These are phyloP conservation scores for Crucihimalaya himalaica DNA, from an alignment of 345 rosid species.

Conservation along the genomic window DNA sequence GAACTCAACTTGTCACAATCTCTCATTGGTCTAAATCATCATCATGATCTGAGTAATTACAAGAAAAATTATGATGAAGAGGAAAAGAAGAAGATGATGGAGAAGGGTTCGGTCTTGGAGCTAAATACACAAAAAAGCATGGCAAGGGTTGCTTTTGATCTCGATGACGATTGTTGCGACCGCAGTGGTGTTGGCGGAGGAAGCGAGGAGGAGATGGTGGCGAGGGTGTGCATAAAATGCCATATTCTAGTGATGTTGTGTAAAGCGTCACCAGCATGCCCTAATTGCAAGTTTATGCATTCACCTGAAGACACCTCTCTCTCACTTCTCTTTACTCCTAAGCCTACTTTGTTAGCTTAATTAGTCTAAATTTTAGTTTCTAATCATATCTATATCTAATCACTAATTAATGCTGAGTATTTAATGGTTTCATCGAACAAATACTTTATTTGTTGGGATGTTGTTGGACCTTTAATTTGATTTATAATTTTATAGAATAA, in stretches of 20 bases:
- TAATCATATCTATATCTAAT: neutral
- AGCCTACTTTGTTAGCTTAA: slow-evolving; percentile 27
- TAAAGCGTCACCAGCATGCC: slow-evolving; percentile 68
- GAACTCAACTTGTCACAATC: slow-evolving; percentile 69
- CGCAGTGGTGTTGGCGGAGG: neutral
- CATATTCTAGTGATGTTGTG: slow-evolving; percentile 82
- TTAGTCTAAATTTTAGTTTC: neutral
- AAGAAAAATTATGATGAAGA: slow-evolving; percentile 21
- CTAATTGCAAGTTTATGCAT: slow-evolving; percentile 89
- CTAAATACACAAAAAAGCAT: slow-evolving; percentile 28
- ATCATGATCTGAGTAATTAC: slow-evolving; percentile 25
- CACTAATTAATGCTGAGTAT: slow-evolving; percentile 1
- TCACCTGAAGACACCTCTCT: slow-evolving; percentile 25
- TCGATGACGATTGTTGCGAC: slow-evolving; percentile 19
- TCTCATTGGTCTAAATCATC: slow-evolving; percentile 23
- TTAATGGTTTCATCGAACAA: slow-evolving; percentile 12
- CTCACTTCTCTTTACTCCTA: slow-evolving; percentile 21
- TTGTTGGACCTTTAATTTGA: slow-evolving; percentile 4
- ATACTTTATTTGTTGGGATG: slow-evolving; percentile 20
- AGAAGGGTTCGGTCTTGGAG: slow-evolving; percentile 17
- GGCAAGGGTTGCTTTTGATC: slow-evolving; percentile 45
- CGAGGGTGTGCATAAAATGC: slow-evolving; percentile 67
- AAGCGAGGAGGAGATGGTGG: slow-evolving; percentile 63
- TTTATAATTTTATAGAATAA: neutral
- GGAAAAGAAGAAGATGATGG: slow-evolving; percentile 9